Evolutionary conservation across 2,329 filamentous ascomycete species (phyloP), one percentile per base, ranked within the genome.

Genomic region (Phialophora tarda): DNA sequence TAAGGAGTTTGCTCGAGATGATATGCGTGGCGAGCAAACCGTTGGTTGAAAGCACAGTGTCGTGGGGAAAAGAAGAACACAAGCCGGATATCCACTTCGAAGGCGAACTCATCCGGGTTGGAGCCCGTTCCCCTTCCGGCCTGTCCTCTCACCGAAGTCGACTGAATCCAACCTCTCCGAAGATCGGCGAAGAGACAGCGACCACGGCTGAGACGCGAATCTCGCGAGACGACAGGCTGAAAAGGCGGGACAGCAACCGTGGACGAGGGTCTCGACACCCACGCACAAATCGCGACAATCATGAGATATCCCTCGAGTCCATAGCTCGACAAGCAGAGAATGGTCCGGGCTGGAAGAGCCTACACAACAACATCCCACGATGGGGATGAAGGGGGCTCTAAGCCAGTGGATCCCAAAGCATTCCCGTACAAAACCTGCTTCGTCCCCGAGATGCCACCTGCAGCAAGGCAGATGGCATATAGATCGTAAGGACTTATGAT

Each of bases 401-500:
- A 62, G 51, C 54, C 64, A 61, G 55, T 21, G 58, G 53, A 55
- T 54, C 23, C 65, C 67, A 62, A 60, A 67, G 64, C 67, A 32
- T 44, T 53, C 59, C 48, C n/a, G 21, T 44, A 54, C 70, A 71
- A 71, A 65, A 69, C 67, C 71, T 68, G 63, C 71, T 72, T 72
- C 71, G 63, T 72, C 71, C 69, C 65, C 71, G 71, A 72, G 71
- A 71, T 65, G 65, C 66, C 69, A 68, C 56, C 63, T 14, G 59
- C 48, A 24, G 50, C 57, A 55, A 38, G 24, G 44, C 44, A 30
- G 32, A 54, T 26, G 62, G 53, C 62, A 69, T 66, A 65, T 69
- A 70, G 67, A 72, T 72, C 70, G 70, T 68, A 55, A 68, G 55
- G 68, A 72, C 65, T 72, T 72, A 72, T 72, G 47, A 67, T 71